These are phyloP conservation scores for Rhodocollybia butyracea DNA, from an alignment of 768 basidiomycete species.

Conservation along the genomic window DNA sequence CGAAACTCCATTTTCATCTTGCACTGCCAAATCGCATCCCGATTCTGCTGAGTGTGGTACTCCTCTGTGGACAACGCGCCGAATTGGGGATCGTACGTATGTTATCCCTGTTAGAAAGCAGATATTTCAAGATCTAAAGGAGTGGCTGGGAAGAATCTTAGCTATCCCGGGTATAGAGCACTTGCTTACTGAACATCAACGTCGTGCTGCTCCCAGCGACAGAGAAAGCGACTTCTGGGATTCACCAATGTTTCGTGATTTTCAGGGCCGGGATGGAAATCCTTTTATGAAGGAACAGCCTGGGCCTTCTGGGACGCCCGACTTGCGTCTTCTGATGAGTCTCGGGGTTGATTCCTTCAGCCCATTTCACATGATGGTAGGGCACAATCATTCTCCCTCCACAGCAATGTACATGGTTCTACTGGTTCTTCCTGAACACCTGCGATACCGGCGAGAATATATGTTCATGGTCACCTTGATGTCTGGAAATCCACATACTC, in stretches of 20 bases:
- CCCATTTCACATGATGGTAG: slow-evolving; percentile 6
- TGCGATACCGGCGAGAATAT: slow-evolving; percentile 34
- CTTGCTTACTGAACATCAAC: not conserved
- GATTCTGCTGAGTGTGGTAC: not conserved
- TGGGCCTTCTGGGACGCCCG: not conserved
- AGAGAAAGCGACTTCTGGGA: not conserved
- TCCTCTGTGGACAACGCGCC: not conserved
- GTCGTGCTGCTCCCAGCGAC: too few species aligned
- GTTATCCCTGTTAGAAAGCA: not conserved
- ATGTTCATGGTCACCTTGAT: slow-evolving; percentile 40
- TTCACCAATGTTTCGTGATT: slow-evolving; percentile 6
- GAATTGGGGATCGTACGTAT: not conserved
- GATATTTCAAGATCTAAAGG: not conserved
- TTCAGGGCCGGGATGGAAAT: slow-evolving; percentile 12
- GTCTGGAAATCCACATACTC: slow-evolving; percentile 26
- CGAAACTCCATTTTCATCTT: not conserved
- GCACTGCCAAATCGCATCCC: not conserved
- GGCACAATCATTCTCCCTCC: slow-evolving; percentile 8
- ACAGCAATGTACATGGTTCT: too few species aligned
- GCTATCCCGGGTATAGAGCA: not conserved
- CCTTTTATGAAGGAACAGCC: slow-evolving; percentile 12
- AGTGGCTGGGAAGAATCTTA: not conserved
- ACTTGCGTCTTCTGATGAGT: slow-evolving; percentile 9
- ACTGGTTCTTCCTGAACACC: slow-evolving; percentile 31
- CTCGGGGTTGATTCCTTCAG: slow-evolving; percentile 15